Evolutionary conservation across 106 monocot genomes (phyloP), one percentile per base, ranked within the genome.

Genomic region (Allium cepa): DNA sequence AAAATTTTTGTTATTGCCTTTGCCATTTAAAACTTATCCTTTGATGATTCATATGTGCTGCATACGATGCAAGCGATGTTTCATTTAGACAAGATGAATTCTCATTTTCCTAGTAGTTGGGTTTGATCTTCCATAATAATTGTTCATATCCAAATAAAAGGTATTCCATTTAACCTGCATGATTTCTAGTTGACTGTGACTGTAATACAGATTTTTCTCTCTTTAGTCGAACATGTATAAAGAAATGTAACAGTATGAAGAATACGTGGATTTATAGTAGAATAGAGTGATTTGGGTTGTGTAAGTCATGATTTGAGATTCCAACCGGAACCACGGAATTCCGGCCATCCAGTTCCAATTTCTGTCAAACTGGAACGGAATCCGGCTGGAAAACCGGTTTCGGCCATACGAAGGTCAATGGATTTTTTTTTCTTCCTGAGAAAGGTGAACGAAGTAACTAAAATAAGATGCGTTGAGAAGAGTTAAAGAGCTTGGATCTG

Each of bases 1-100:
- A 2, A 12, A n/a, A 3, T 11, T 49, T 26, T 56, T 60, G 16
- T 73, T 69, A 0, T 75, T 49, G 9, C 47, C 76, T 17, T 49
- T 73, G 2, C 15, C 53, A 7, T 36, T 16, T 69, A 49, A 70
- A 53, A 71, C 9, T 51, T 67, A 10, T 56, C 13, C 8, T 28
- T 47, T 6, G 67, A 57, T 46, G 60, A 70, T 62, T 56, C 61
- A 11, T 58, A 79, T 15, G 75, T 64, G 57, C 68, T 47, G 63
- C 11, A 26, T 28, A 81, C 5, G 73, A 62, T 7, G 79, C 79
- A 15, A 84, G 88, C 5, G 79, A 84, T 15, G 53, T 60, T 8
- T 88, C 88, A 47, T 88, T 88, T 59, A 78, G 84, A 63, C 82
- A 82, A 45, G 73, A 76, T 52, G 81, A 88, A 28, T 81, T 88